phyloP scores from a whole-genome alignment of 495 filamentous ascomycete species.

The Penicillium arizonense region DNA sequence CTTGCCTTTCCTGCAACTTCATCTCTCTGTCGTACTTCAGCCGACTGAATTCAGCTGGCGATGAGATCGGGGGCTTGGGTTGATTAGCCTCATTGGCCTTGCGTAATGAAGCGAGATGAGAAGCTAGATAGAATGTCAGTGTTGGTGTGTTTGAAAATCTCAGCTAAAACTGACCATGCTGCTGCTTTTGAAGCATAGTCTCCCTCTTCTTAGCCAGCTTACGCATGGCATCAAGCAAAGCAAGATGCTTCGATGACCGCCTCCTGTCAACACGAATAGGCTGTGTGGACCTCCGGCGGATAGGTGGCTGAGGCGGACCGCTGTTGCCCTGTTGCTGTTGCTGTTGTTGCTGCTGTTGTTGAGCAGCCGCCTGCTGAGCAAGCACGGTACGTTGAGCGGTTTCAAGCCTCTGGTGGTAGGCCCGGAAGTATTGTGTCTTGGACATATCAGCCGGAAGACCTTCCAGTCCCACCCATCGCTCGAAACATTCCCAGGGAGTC shows the following conservation, averaged over 20 bases:
- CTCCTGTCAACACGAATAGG: conserved; percentile 80
- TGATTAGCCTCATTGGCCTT: conserved; percentile 69
- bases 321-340: conserved; percentile 50
- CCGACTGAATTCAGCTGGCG: conserved; percentile 84
- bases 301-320: conserved; percentile 53
- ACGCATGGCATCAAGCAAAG: conserved; percentile 88
- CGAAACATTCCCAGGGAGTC: conserved; percentile 98
- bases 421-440: conserved; percentile 87
- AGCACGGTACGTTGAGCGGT: conserved; percentile 67
- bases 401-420: conserved; percentile 78
- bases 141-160: conserved; percentile 9
- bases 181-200: conserved; percentile 77
- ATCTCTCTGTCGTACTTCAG: conserved; percentile 83
- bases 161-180: conserved; percentile 56
- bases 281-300: conserved; percentile 66
- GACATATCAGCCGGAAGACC: conserved; percentile 86
- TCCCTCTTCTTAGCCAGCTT: conserved; percentile 95
- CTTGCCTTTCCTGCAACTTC: conserved; percentile 71
- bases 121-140: conserved; percentile 36
- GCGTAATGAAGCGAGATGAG: conserved; percentile 64
- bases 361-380: conserved; percentile 58
- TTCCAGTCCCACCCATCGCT: conserved; percentile 89
- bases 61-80: conserved; percentile 58
- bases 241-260: conserved; percentile 79
- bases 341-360: conserved; percentile 58